Evolutionary conservation across 2,329 filamentous ascomycete genomes (phyloP), one percentile per base, ranked within the genome.

Genomic region (Ascochyta fabae): DNA sequence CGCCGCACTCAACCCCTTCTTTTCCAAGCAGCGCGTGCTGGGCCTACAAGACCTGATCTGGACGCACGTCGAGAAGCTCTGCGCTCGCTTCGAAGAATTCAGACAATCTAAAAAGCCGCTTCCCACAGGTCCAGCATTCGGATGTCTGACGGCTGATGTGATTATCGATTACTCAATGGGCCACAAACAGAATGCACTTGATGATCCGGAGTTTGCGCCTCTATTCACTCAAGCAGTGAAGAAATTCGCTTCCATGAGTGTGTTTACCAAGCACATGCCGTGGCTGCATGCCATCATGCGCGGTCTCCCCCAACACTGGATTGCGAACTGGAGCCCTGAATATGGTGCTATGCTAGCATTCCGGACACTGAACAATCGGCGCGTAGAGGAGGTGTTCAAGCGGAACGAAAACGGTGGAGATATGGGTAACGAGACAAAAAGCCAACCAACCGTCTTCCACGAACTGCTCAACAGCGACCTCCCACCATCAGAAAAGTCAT

Each of bases 101-200:
- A 33, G 26, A 16, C 6, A 12, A 8, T 34, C 24, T 12, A 16
- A 3, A 7, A 26, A 12, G 5, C 48, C 34, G 13, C 16, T 51
- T 15, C 41, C 48, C 6, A 29, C 15, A 1, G 15, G 40, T 1
- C n/a, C 36, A 15, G 41, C 41, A 7, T 51, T 39, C 10, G 48
- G 24, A 26, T 51, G 48, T 26, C 9, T 51, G 26, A 45, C 48
- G 3, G 48, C 48, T n/a, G 48, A 51, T 12, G 19, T 51, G 2
- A 51, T 51, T 19, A 45, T 51, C 41, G 40, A 51, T 15, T 51
- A 51, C 19, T 38, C 48, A 10, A 45, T 51, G 48, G 48, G 41
- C 3, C 4, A 27, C 16, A 16, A 51, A n/a, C 48, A 45, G 26
- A 38, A 45, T 4, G 48, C 48, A 6, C 34, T 51, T 3, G 40